phyloP scores from a whole-genome alignment of 495 filamentous ascomycete species.

The Chaetomium cochliodes region DNA sequence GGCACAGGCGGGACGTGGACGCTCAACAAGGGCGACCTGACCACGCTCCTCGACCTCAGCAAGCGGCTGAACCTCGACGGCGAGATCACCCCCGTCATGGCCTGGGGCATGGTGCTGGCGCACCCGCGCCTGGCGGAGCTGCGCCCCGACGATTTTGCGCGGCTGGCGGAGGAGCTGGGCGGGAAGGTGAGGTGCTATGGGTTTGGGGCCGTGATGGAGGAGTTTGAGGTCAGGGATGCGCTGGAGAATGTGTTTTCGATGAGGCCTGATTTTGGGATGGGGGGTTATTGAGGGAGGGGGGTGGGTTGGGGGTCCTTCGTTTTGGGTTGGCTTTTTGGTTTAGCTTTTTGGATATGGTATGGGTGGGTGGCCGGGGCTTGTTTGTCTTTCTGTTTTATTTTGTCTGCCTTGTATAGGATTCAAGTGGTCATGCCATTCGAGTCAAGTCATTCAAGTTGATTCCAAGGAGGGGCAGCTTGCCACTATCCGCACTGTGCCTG shows the following conservation, averaged over 20 bases:
- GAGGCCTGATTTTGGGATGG: slow-evolving; percentile 52
- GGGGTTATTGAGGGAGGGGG: slow-evolving; percentile 23
- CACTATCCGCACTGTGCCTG: background rate
- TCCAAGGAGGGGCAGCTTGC: background rate
- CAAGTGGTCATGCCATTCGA: no score
- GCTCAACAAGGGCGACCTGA: slow-evolving; percentile 69
- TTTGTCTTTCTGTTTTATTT: background rate
- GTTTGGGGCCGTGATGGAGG: slow-evolving; percentile 82
- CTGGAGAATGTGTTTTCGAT: slow-evolving; percentile 68
- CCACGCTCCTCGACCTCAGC: slow-evolving; percentile 80
- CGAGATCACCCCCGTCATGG: slow-evolving; percentile 97
- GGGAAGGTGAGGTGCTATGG: slow-evolving; percentile 90
- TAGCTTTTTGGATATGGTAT: background rate
- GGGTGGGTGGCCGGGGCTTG: background rate
- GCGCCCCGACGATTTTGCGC: slow-evolving; percentile 65
- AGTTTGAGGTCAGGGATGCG: slow-evolving; percentile 88
- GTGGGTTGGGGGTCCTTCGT: background rate
- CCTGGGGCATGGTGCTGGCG: slow-evolving; percentile 75
- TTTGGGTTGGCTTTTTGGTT: background rate
- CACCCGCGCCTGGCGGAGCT: slow-evolving; percentile 68
- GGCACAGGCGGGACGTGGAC: slow-evolving; percentile 61
- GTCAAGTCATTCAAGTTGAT: no score
- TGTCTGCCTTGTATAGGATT: background rate
- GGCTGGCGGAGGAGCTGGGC: slow-evolving; percentile 68
- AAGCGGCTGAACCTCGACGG: slow-evolving; percentile 80